These are phyloP conservation scores for Haematococcus lacustris DNA, from an alignment of 139 green algal species.

Conservation along the genomic window DNA sequence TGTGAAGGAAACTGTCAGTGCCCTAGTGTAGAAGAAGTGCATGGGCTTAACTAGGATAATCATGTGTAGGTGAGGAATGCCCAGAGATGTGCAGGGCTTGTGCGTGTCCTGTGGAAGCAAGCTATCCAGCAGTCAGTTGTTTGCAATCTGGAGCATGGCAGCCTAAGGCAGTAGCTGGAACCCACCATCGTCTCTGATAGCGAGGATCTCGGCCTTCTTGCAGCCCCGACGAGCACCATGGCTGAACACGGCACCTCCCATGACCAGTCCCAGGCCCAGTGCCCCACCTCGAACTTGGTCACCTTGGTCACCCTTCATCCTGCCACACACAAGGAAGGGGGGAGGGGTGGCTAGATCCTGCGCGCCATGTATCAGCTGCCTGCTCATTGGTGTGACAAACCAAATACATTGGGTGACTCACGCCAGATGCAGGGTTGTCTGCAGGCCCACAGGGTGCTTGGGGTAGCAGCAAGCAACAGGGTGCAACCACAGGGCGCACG, in stretches of 20 bases:
- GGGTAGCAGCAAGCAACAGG: neutral
- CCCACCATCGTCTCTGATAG: constrained; percentile 69
- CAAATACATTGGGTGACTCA: neutral
- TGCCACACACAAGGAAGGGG: neutral
- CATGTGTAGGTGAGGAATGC: too few relatives aligned
- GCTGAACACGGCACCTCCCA: constrained; percentile 59
- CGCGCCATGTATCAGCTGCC: neutral
- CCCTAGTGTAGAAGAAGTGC: too few relatives aligned
- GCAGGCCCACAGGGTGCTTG: neutral
- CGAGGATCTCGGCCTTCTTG: constrained; percentile 68
- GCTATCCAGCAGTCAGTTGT: too few relatives aligned
- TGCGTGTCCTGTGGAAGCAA: too few relatives aligned
- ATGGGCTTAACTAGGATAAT: too few relatives aligned
- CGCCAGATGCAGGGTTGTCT: too few relatives aligned
- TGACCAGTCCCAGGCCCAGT: constrained; percentile 60
- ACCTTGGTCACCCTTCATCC: constrained; percentile 29
- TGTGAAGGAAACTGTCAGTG: too few relatives aligned
- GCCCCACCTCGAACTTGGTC: constrained; percentile 28
- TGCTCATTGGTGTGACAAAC: neutral
- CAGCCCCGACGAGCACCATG: constrained; percentile 48
- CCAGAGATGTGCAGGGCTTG: too few relatives aligned
- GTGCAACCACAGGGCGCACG: neutral
- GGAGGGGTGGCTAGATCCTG: neutral
- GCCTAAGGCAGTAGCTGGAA: too few relatives aligned
- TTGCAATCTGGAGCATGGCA: too few relatives aligned